Conservation (phyloP, 2,329 filamentous ascomycete species). For the Paradendryphiella salina region DNA sequence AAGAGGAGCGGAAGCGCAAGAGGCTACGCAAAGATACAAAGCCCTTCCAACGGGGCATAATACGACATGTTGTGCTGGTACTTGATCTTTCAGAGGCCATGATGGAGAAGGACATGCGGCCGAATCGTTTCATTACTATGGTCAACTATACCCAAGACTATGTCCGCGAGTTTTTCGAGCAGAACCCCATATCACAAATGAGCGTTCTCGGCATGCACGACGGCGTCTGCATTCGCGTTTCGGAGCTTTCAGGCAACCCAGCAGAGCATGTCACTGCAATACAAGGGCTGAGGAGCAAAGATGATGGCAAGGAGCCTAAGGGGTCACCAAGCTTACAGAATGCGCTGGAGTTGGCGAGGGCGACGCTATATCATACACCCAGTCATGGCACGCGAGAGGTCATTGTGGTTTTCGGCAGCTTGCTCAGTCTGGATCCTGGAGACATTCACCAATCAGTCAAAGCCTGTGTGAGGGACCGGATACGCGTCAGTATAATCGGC, state of each 20-base stretch:
- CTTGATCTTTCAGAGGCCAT: constrained; percentile 93
- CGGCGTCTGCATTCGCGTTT: constrained; percentile 81
- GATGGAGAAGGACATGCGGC: constrained; percentile 91
- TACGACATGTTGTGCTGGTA: constrained; percentile 90
- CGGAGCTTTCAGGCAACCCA: constrained; percentile 89
- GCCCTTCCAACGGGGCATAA: constrained; percentile 92
- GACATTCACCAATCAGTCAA: constrained; percentile 92
- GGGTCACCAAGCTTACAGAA: constrained; percentile 73
- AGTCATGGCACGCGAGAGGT: constrained; percentile 92
- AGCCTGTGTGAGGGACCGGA: constrained; percentile 76
- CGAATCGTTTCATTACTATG: constrained; percentile 80
- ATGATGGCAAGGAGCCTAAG: constrained; percentile 63
- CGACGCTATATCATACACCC: constrained; percentile 88
- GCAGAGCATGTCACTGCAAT: constrained; percentile 82
- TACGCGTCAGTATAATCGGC: constrained; percentile 86
- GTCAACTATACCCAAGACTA: constrained; percentile 85
- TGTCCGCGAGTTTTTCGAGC: constrained; percentile 93
- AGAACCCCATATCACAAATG: constrained; percentile 96
- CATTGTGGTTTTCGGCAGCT: constrained; percentile 86
- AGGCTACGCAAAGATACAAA: constrained; percentile 88
- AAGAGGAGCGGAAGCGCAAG: constrained; percentile 82
- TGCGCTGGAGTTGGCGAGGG: constrained; percentile 91
- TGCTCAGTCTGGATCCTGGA: constrained; percentile 87
- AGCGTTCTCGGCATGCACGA: constrained; percentile 92
- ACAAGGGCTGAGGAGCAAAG: constrained; percentile 63